Evolutionary conservation across 2,329 filamentous ascomycete genomes (phyloP).

Genomic region (Cytospora leucostoma): DNA sequence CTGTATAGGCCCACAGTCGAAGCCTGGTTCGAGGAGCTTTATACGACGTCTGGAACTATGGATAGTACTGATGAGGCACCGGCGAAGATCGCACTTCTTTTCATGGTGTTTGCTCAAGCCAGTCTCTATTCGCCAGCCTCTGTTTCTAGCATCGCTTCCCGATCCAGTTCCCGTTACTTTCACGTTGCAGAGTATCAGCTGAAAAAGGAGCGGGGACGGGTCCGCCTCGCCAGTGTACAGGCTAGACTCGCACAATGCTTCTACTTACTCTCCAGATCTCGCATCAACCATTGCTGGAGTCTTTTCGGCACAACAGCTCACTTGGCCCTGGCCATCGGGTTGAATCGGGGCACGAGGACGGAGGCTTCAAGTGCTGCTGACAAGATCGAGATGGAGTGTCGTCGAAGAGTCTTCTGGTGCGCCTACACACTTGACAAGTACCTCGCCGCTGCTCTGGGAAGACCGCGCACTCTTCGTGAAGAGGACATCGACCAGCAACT

Average conservation of each 20-base stretch:
- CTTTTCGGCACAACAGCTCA: conserved; percentile 47
- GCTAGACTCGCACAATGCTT: conserved; percentile 46
- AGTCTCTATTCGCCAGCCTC: conserved; percentile 40
- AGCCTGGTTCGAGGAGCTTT: conserved; percentile 47
- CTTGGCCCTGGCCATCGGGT: conserved; percentile 41
- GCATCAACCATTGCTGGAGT: conserved; percentile 51
- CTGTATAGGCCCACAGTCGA: conserved; percentile 46
- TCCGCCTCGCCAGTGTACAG: conserved; percentile 44
- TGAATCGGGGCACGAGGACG: conserved; percentile 40
- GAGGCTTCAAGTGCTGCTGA: conserved; percentile 32
- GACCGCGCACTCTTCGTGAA: conserved; percentile 62
- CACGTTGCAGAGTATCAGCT: conserved; percentile 42
- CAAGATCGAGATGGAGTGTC: conserved; percentile 42
- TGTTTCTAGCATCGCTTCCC: neutral
- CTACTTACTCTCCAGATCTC: conserved; percentile 47
- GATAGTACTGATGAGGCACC: conserved; percentile 41
- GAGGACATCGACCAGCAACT: conserved; percentile 66
- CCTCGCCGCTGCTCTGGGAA: conserved; percentile 61
- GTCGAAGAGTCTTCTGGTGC: conserved; percentile 60
- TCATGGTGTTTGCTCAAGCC: conserved; percentile 53
- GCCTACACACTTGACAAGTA: conserved; percentile 67
- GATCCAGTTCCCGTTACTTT: conserved; percentile 36
- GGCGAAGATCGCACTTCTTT: conserved; percentile 39
- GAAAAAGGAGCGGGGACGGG: conserved; percentile 41
- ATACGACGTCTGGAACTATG: conserved; percentile 46